A percentile compares a stretch with the other conserved stretches of the same genome.
Evolutionary conservation across 257 asterid genomes (phyloP).

Genomic region (Solanum habrochaites): DNA sequence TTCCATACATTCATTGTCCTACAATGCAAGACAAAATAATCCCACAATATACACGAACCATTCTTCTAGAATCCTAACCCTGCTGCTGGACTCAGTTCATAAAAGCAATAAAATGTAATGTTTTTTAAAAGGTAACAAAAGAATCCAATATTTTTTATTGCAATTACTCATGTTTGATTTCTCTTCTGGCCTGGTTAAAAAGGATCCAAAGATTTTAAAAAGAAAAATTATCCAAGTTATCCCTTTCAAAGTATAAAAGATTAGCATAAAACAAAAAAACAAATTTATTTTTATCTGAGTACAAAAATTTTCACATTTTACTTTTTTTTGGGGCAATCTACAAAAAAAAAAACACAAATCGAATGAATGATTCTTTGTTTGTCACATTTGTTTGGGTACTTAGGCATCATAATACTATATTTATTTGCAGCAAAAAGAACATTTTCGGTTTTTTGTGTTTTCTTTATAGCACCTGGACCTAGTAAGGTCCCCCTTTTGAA

Average conservation of each 20-base stretch:
- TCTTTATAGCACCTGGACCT: background rate
- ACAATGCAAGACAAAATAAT: slow-evolving; percentile 31
- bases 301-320: background rate
- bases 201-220: background rate
- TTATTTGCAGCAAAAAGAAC: background rate
- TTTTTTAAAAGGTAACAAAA: slow-evolving; percentile 1
- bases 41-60: slow-evolving; percentile 19
- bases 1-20: background rate
- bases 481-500: slow-evolving; percentile 2
- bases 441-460: background rate
- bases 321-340: background rate
- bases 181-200: background rate
- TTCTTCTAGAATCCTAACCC: slow-evolving; percentile 32
- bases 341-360: slow-evolving; percentile 1
- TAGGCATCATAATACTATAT: background rate
- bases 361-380: background rate
- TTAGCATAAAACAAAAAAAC: background rate
- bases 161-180: background rate
- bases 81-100: slow-evolving; percentile 15
- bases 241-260: background rate
- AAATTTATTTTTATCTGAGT: background rate
- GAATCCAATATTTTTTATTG: background rate
- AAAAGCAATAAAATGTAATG: slow-evolving; percentile 5
- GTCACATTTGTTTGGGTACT: slow-evolving; percentile 3
- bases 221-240: background rate